phyloP scores from a whole-genome alignment of 306 rosid genomes.

The Trifolium repens region DNA sequence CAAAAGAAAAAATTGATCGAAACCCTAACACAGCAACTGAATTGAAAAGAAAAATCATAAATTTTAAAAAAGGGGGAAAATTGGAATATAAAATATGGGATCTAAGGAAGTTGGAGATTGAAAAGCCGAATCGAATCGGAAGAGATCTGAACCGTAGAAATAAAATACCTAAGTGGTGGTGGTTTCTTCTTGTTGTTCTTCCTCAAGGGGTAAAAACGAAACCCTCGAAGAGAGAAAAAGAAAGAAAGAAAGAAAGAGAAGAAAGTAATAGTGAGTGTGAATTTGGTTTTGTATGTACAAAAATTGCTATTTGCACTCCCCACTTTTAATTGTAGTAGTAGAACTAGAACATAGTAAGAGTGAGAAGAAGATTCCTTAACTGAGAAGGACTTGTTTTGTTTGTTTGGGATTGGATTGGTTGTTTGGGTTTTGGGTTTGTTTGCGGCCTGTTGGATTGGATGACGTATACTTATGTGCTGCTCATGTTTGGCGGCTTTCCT shows the following conservation, averaged over 20 bases:
- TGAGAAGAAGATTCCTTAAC: no score
- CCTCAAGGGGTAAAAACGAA: slow-evolving; percentile 13
- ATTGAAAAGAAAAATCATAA: not conserved
- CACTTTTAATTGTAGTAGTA: no score
- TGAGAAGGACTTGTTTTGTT: no score
- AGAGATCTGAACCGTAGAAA: slow-evolving; percentile 31
- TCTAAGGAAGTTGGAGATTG: not conserved
- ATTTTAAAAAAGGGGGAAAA: not conserved
- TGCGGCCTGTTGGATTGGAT: no score
- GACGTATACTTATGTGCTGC: no score
- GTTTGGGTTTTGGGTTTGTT: no score
- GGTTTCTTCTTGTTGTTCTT: not conserved
- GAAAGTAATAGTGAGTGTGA: not conserved
- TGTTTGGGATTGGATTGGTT: no score
- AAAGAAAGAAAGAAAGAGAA: slow-evolving; percentile 15
- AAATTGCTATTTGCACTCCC: slow-evolving; percentile 14
- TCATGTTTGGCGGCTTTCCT: no score
- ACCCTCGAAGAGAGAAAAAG: slow-evolving; percentile 42
- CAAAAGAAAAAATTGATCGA: not conserved
- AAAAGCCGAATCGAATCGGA: slow-evolving; percentile 21
- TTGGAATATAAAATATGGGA: not conserved
- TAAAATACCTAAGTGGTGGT: slow-evolving; percentile 30
- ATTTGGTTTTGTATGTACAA: slow-evolving; percentile 6
- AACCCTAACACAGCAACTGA: not conserved
- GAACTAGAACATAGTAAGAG: no score